These are phyloP conservation scores for Lomentospora prolificans DNA, from an alignment of 2,329 filamentous ascomycete genomes.

Conservation along the genomic window DNA sequence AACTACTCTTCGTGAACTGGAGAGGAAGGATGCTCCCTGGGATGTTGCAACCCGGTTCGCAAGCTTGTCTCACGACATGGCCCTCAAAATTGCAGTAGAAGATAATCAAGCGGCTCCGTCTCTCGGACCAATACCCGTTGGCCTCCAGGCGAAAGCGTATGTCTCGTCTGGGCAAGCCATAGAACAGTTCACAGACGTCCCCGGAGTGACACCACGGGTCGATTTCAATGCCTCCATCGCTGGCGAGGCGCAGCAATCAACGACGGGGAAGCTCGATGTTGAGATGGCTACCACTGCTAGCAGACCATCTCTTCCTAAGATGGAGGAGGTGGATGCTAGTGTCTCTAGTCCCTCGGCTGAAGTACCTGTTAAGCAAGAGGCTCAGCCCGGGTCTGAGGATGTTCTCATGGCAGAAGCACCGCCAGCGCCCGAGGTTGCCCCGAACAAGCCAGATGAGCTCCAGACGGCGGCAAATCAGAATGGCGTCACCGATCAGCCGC, in stretches of 20 bases:
- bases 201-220: too few species aligned
- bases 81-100: constrained; percentile 36
- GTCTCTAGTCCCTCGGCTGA: constrained; percentile 10
- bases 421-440: background rate
- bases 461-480: background rate
- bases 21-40: constrained; percentile 27
- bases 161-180: background rate
- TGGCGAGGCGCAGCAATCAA: too few species aligned
- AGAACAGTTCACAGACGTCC: background rate
- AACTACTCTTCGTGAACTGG: constrained; percentile 35
- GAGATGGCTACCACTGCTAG: background rate
- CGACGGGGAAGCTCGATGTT: background rate
- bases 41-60: constrained; percentile 37
- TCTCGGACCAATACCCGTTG: constrained; percentile 3
- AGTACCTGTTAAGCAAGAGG: constrained; percentile 7
- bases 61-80: constrained; percentile 36
- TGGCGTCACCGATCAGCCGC: background rate
- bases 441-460: background rate
- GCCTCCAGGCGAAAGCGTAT: background rate
- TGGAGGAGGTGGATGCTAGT: constrained; percentile 29
- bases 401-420: constrained; percentile 12
- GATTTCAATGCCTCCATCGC: too few species aligned
- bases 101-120: constrained; percentile 25
- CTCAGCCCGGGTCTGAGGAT: constrained; percentile 18
- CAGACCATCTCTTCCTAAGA: constrained; percentile 22